These are phyloP conservation scores for Fomitiporia mediterranea DNA, from an alignment of 1,284 basidiomycete genomes.

Conservation along the genomic window DNA sequence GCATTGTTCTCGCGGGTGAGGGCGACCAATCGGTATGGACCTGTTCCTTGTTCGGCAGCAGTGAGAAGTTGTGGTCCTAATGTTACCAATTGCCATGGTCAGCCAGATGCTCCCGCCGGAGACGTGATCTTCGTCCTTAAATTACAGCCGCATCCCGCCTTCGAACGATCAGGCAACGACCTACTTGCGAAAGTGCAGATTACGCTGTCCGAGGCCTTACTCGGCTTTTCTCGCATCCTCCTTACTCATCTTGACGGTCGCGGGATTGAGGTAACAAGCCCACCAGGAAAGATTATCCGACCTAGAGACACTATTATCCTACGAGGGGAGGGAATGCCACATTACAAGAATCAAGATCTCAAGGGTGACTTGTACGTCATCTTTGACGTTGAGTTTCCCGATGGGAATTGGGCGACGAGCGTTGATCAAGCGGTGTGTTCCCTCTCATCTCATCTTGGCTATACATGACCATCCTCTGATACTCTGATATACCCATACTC, in stretches of 20 bases:
- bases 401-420: constrained; percentile 58
- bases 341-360: constrained; percentile 57
- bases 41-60: background rate
- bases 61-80: constrained; percentile 6
- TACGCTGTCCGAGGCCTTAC: constrained; percentile 87
- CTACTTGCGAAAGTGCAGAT: constrained; percentile 74
- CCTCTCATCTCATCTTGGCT: constrained; percentile 8
- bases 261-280: constrained; percentile 72
- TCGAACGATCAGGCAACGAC: constrained; percentile 78
- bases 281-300: constrained; percentile 71
- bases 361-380: constrained; percentile 82
- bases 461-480: background rate
- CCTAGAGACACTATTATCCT: constrained; percentile 70
- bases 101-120: constrained; percentile 81
- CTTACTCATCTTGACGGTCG: constrained; percentile 88
- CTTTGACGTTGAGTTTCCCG: constrained; percentile 84
- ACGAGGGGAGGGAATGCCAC: constrained; percentile 83
- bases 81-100: constrained; percentile 5
- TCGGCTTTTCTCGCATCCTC: constrained; percentile 85
- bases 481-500: background rate
- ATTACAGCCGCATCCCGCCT: constrained; percentile 64
- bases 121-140: constrained; percentile 87
- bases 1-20: constrained; percentile 84
- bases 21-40: constrained; percentile 80
- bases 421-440: constrained; percentile 51